Conservation (phyloP, 305 asterid species). For the Ilex paraguariensis region DNA sequence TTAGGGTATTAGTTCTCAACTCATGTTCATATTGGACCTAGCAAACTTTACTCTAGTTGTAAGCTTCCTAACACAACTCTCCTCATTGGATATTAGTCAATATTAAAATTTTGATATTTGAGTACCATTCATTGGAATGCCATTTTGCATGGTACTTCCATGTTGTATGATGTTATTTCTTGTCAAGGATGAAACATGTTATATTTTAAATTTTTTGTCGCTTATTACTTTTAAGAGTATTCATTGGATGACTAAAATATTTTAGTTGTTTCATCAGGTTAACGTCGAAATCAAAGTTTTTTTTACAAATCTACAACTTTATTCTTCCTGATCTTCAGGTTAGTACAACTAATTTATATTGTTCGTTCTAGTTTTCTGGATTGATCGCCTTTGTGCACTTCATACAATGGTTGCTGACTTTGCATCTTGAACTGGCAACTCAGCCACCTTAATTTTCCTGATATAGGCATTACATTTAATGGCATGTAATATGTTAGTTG, state of each 20-base stretch:
- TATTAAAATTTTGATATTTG: background rate
- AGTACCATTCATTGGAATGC: background rate
- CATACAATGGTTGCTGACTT: too few relatives aligned
- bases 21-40: too few relatives aligned
- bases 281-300: slow-evolving; percentile 48
- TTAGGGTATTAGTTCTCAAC: too few relatives aligned
- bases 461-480: too few relatives aligned
- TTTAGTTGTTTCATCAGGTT: slow-evolving; percentile 45
- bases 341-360: slow-evolving; percentile 16
- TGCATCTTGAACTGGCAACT: too few relatives aligned
- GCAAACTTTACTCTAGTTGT: too few relatives aligned
- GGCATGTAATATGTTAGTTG: too few relatives aligned
- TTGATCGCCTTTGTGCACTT: too few relatives aligned
- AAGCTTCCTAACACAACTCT: too few relatives aligned
- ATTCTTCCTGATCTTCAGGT: slow-evolving; percentile 87
- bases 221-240: background rate
- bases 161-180: too few relatives aligned
- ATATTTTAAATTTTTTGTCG: background rate
- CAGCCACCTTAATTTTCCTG: too few relatives aligned
- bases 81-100: too few relatives aligned
- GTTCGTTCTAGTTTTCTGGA: slow-evolving; percentile 1
- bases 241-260: background rate
- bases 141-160: background rate
- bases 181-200: background rate
- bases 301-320: slow-evolving; percentile 41